Conservation (phyloP, 2,329 filamentous ascomycete genomes). For the Diaporthe helianthi region DNA sequence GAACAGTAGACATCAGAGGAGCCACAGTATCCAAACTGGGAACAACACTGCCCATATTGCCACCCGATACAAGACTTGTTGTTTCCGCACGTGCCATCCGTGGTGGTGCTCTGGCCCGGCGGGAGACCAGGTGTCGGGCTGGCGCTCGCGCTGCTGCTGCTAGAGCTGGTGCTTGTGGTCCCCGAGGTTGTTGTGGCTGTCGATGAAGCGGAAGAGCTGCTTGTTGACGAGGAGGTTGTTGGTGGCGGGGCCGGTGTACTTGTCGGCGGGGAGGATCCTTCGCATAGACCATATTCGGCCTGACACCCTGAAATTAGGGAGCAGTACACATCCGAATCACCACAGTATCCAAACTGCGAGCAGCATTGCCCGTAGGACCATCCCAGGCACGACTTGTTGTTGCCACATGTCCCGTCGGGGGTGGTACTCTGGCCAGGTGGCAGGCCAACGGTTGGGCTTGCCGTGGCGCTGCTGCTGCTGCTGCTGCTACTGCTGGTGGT, state of each 20-base stretch:
- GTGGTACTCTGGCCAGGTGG: slow-evolving; percentile 23
- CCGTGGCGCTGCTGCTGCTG: slow-evolving; percentile 1
- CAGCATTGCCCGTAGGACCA: slow-evolving; percentile 29
- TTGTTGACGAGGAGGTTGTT: neutral
- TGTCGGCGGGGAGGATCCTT: neutral
- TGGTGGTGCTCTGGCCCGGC: slow-evolving; percentile 14
- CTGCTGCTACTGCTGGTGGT: neutral
- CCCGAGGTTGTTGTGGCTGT: neutral
- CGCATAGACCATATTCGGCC: neutral
- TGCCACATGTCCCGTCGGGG: slow-evolving; percentile 26
- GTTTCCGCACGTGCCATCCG: slow-evolving; percentile 23
- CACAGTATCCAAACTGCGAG: slow-evolving; percentile 27
- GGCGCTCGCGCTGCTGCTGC: slow-evolving; percentile 10
- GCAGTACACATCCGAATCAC: slow-evolving; percentile 12
- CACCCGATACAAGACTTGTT: slow-evolving; percentile 26
- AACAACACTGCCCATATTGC: slow-evolving; percentile 25
- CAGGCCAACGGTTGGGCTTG: slow-evolving; percentile 7
- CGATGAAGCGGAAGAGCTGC: neutral
- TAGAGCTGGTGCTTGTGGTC: neutral
- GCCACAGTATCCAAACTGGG: slow-evolving; percentile 30
- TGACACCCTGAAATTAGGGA: slow-evolving; percentile 10
- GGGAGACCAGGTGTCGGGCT: slow-evolving; percentile 1
- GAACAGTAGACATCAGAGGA: slow-evolving; percentile 20
- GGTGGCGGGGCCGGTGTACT: neutral
- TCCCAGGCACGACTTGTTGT: slow-evolving; percentile 20